phyloP scores from a whole-genome alignment of 768 basidiomycete species.

The Cyclocybe aegerita region DNA sequence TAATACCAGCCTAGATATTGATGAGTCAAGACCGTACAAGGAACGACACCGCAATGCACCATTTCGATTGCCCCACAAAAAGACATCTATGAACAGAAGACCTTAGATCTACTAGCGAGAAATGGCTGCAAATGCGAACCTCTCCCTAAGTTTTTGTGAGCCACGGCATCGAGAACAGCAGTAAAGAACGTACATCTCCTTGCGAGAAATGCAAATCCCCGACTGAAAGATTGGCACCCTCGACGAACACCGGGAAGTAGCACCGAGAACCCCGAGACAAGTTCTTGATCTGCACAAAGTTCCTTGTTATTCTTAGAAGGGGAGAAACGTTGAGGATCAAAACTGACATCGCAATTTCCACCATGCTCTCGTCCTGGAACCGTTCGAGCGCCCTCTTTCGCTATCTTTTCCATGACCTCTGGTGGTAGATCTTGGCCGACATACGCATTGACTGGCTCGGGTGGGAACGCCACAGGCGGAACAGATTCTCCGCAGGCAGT shows the following conservation, averaged over 20 bases:
- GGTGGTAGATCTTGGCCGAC: constrained; percentile 63
- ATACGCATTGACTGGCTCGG: constrained; percentile 58
- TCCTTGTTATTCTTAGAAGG: not conserved
- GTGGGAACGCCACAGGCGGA: constrained; percentile 67
- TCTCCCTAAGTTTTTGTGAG: not conserved
- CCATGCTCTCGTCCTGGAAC: constrained; percentile 80
- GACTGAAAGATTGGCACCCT: constrained; percentile 75
- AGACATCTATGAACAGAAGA: constrained; percentile 41
- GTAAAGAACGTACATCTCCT: constrained; percentile 50
- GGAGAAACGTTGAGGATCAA: not conserved
- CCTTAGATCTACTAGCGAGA: not conserved
- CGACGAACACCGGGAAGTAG: constrained; percentile 77
- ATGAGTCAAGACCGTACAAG: not conserved
- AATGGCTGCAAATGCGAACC: not conserved
- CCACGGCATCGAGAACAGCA: not conserved
- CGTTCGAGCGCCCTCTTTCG: constrained; percentile 68
- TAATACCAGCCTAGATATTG: constrained; percentile 54
- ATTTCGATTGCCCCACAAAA: constrained; percentile 83
- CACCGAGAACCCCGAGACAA: constrained; percentile 70
- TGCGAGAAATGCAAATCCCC: constrained; percentile 82
- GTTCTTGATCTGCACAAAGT: constrained; percentile 63
- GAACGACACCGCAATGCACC: constrained; percentile 31
- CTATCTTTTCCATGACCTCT: constrained; percentile 51
- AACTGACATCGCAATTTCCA: constrained; percentile 69
- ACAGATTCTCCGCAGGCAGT: constrained; percentile 48